Conservation (phyloP, 306 rosid species). For the Prunus fruticosa region DNA sequence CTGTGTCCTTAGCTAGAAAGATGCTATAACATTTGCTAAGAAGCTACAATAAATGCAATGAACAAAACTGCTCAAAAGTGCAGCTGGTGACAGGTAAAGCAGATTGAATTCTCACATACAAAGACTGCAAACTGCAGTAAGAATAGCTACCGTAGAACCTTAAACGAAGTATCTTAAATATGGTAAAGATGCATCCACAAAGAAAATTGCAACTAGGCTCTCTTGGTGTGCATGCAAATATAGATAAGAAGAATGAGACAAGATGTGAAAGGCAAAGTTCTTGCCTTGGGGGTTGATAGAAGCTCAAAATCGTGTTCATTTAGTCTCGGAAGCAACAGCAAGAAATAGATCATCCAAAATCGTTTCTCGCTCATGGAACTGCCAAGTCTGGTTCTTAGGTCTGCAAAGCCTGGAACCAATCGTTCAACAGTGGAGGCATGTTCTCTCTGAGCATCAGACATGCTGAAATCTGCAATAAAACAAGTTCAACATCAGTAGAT, state of each 20-base stretch:
- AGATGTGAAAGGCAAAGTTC: constrained; percentile 22
- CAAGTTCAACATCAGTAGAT: neutral
- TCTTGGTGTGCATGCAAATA: constrained; percentile 1
- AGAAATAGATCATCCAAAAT: constrained; percentile 90
- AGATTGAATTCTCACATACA: neutral
- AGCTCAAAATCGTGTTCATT: constrained; percentile 55
- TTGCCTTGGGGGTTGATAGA: constrained; percentile 72
- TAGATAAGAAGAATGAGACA: constrained; percentile 1
- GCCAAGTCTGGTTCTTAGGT: constrained; percentile 56
- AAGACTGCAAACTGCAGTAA: neutral
- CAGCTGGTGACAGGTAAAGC: neutral
- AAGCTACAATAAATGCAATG: neutral
- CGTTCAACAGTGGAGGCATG: constrained; percentile 66
- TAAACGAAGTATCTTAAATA: neutral
- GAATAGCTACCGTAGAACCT: neutral
- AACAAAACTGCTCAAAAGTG: neutral
- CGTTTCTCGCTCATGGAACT: constrained; percentile 61
- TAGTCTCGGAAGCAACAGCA: constrained; percentile 73
- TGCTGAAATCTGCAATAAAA: constrained; percentile 62
- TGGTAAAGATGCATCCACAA: neutral
- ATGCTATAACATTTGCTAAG: neutral
- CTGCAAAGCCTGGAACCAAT: constrained; percentile 58
- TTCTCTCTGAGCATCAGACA: constrained; percentile 69
- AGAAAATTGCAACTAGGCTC: neutral
- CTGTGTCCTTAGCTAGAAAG: neutral